Evolutionary conservation across 179 eudicot genomes (phyloP).

Genomic region (Nepenthes alata): DNA sequence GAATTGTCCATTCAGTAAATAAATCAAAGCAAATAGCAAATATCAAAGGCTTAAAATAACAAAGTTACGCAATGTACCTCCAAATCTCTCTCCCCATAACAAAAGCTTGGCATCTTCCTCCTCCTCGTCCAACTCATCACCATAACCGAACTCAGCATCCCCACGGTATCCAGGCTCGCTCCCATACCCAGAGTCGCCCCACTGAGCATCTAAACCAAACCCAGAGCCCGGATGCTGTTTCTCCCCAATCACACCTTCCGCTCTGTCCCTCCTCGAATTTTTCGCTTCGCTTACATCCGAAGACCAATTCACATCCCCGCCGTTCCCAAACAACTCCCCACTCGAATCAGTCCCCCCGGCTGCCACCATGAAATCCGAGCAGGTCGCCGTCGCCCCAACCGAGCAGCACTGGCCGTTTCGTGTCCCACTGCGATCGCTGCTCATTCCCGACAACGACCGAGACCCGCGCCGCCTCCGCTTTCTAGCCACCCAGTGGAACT

Average conservation of each 20-base stretch:
- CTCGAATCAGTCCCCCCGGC: constrained; percentile 82
- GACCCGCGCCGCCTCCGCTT: constrained; percentile 66
- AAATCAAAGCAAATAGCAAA: no score
- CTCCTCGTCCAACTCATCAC: constrained; percentile 87
- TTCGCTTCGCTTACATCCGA: constrained; percentile 72
- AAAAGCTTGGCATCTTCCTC: constrained; percentile 58
- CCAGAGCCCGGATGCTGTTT: constrained; percentile 31
- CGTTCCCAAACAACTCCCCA: constrained; percentile 60
- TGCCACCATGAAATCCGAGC: constrained; percentile 73
- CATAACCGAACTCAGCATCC: constrained; percentile 80
- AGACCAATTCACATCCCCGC: constrained; percentile 54
- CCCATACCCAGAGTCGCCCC: constrained; percentile 84
- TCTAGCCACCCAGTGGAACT: constrained; percentile 46
- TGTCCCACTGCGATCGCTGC: constrained; percentile 63
- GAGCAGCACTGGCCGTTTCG: constrained; percentile 55
- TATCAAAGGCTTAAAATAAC: background rate
- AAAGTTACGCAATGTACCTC: constrained; percentile 25
- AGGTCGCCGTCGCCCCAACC: constrained; percentile 60
- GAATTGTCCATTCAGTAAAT: no score
- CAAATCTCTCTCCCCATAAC: constrained; percentile 64
- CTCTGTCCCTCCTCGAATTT: constrained; percentile 34
- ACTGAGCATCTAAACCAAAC: constrained; percentile 36
- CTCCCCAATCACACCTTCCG: constrained; percentile 28
- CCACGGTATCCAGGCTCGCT: constrained; percentile 94
- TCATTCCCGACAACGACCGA: constrained; percentile 64